Percentiles rank a stretch among this genome's conserved stretches.
Conservation (phyloP, 306 rosid species). For the Argentina anserina region DNA sequence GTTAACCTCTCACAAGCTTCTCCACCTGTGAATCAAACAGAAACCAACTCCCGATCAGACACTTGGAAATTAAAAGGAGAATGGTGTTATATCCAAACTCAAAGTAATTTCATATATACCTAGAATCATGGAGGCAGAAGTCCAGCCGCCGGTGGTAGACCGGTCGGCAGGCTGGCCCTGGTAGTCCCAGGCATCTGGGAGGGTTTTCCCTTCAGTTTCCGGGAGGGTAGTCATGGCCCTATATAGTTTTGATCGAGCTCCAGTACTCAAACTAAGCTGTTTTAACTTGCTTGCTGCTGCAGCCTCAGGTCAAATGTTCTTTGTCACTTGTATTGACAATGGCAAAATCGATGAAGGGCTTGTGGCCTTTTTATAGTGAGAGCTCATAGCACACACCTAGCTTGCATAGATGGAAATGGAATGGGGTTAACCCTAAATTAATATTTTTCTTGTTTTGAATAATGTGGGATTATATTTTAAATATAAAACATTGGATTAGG, state of each 20-base stretch:
- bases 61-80: neutral
- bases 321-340: neutral
- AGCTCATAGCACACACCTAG: neutral
- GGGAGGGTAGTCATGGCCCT: constrained; percentile 36
- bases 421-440: neutral
- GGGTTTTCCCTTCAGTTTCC: constrained; percentile 41
- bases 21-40: constrained; percentile 45
- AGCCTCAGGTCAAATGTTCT: neutral
- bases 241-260: neutral
- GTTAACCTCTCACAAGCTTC: constrained; percentile 83
- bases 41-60: neutral
- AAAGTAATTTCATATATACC: constrained; percentile 11
- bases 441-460: neutral
- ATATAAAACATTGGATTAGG: neutral
- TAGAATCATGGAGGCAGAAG: constrained; percentile 77
- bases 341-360: constrained; percentile 5
- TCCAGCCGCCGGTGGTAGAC: constrained; percentile 73
- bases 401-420: neutral
- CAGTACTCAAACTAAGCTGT: neutral
- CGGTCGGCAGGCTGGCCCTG: constrained; percentile 62
- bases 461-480: neutral
- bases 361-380: constrained; percentile 13
- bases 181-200: constrained; percentile 75
- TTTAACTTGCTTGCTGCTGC: constrained; percentile 1
- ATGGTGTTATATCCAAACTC: neutral